These are phyloP conservation scores for Corynespora cassiicola DNA, from an alignment of 2,329 filamentous ascomycete genomes.

Conservation along the genomic window DNA sequence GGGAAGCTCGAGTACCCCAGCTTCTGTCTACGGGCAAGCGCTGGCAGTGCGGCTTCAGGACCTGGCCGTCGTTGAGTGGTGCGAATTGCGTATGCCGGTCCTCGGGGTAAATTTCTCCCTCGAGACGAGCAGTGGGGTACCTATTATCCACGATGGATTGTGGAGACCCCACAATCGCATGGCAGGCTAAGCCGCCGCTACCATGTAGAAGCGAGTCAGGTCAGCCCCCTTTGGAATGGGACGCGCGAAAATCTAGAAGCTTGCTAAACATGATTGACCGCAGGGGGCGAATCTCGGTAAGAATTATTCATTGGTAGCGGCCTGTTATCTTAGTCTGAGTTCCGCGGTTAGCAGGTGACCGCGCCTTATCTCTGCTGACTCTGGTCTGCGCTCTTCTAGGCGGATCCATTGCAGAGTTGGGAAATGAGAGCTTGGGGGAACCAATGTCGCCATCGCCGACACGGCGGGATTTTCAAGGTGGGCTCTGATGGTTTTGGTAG, in stretches of 20 bases:
- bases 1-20: not conserved
- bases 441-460: constrained; percentile 1
- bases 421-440: constrained; percentile 3
- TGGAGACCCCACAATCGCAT: constrained; percentile 17
- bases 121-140: constrained; percentile 1
- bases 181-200: constrained; percentile 5
- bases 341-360: not conserved
- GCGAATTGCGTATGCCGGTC: not conserved
- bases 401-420: not conserved
- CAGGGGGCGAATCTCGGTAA: constrained; percentile 1
- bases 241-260: constrained; percentile 10
- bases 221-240: constrained; percentile 3
- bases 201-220: constrained; percentile 12
- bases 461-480: not conserved
- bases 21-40: not conserved
- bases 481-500: too few relatives aligned
- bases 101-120: not conserved
- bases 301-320: constrained; percentile 1
- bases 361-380: constrained; percentile 1
- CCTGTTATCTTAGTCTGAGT: constrained; percentile 3
- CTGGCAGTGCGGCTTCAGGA: not conserved
- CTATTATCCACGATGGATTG: constrained; percentile 8
- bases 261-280: constrained; percentile 5
- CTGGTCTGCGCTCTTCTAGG: not conserved
- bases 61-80: not conserved